phyloP scores from a whole-genome alignment of 73 alveolate genomes.

The Paramecium octaurelia region DNA sequence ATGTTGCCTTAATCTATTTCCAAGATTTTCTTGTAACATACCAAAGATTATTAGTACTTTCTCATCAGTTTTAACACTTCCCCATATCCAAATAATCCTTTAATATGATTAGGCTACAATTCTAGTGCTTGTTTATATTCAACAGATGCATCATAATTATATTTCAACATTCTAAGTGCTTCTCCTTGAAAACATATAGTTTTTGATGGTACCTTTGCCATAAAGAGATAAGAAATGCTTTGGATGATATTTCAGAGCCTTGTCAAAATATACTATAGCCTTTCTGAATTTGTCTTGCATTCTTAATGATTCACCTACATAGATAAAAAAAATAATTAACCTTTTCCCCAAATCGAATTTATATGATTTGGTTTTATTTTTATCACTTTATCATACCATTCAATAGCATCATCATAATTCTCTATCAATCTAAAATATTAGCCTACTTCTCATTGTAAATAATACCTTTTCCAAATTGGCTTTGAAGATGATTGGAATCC shows the following conservation, averaged over 20 bases:
- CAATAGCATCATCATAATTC: neutral
- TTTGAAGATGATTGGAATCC: neutral
- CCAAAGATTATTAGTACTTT: neutral
- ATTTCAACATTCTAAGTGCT: neutral
- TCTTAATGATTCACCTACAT: neutral
- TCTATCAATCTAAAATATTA: neutral
- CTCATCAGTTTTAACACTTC: neutral
- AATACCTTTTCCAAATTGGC: neutral
- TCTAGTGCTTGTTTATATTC: neutral
- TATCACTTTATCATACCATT: neutral
- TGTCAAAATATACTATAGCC: neutral
- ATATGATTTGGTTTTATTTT: neutral
- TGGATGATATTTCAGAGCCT: neutral
- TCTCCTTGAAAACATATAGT: neutral
- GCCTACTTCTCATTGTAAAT: neutral
- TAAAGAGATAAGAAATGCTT: neutral
- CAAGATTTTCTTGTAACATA: neutral
- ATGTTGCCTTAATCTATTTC: neutral
- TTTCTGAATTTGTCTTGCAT: neutral
- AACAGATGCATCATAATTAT: neutral
- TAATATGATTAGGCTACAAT: neutral
- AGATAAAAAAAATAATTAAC: neutral
- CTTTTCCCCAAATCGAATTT: neutral
- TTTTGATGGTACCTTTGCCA: neutral
- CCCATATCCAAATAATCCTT: constrained; percentile 24